A percentile compares a stretch with the other conserved stretches of the same genome.
phyloP scores from a whole-genome alignment of 306 rosid genomes.

The Trifolium fragiferum region DNA sequence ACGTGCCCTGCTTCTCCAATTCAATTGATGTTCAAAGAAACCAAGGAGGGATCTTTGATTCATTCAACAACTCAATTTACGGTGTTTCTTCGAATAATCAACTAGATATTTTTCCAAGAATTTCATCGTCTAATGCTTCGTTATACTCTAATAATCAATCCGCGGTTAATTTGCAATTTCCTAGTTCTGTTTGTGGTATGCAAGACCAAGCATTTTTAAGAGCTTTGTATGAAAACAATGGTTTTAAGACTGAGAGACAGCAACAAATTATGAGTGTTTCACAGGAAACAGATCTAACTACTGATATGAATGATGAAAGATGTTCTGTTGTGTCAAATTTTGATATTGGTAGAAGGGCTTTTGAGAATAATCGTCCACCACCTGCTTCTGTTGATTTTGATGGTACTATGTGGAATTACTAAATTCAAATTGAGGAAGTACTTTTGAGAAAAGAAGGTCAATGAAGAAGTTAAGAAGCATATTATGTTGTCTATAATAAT shows the following conservation, averaged over 20 bases:
- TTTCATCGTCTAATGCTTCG: constrained; percentile 44
- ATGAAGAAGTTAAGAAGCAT: neutral
- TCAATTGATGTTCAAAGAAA: constrained; percentile 62
- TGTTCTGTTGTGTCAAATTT: constrained; percentile 65
- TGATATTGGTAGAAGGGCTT: constrained; percentile 55
- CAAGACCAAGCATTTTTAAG: constrained; percentile 65
- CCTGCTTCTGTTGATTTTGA: constrained; percentile 51
- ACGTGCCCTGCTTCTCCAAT: constrained; percentile 99
- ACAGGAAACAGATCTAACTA: constrained; percentile 62
- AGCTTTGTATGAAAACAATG: constrained; percentile 61
- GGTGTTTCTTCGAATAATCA: constrained; percentile 51
- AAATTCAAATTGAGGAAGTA: neutral
- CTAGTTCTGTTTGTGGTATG: constrained; percentile 44
- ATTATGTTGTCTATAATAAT: constrained; percentile 21
- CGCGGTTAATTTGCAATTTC: constrained; percentile 43
- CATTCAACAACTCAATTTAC: constrained; percentile 48
- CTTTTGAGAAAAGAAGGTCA: constrained; percentile 26
- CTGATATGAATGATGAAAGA: constrained; percentile 68
- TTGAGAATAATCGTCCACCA: constrained; percentile 46
- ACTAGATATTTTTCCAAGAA: constrained; percentile 5
- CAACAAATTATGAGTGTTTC: constrained; percentile 56
- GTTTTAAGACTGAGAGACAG: constrained; percentile 68
- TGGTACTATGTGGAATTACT: constrained; percentile 64
- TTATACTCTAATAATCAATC: constrained; percentile 47
- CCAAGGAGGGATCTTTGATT: constrained; percentile 57